These are phyloP conservation scores for Clitopilus passeckerianus DNA, from an alignment of 768 basidiomycete species.

Conservation along the genomic window DNA sequence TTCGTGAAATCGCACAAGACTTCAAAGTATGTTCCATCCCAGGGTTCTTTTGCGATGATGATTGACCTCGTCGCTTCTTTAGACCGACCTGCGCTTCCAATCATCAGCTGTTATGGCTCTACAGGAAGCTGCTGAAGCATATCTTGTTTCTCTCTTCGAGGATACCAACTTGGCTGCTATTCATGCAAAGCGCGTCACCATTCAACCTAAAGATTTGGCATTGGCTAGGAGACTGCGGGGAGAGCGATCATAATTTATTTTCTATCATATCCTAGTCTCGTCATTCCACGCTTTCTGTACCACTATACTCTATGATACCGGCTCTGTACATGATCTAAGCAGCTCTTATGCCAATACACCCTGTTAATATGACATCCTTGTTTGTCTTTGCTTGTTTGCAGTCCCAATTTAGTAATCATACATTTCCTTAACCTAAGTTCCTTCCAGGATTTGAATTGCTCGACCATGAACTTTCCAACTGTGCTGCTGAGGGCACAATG, in stretches of 20 bases:
- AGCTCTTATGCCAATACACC: neutral
- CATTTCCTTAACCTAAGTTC: neutral
- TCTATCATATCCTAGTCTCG: neutral
- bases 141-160: conserved; percentile 70
- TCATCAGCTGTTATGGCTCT: conserved; percentile 66
- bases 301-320: neutral
- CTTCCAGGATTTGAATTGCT: neutral
- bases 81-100: conserved; percentile 75
- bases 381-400: conserved; percentile 11
- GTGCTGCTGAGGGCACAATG: conserved; percentile 9
- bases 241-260: conserved; percentile 25
- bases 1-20: conserved; percentile 79
- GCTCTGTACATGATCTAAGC: neutral
- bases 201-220: conserved; percentile 62
- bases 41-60: neutral
- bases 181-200: conserved; percentile 55
- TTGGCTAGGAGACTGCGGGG: conserved; percentile 34
- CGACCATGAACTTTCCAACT: conserved; percentile 14
- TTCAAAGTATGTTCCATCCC: conserved; percentile 48
- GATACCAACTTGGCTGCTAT: conserved; percentile 64
- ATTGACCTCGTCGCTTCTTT: neutral
- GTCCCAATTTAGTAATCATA: neutral
- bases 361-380: conserved; percentile 1
- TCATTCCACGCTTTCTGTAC: neutral
- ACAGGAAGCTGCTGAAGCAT: conserved; percentile 64